Conservation (phyloP, 1,139 yeast species). For the Geotrichum histeridarum region DNA sequence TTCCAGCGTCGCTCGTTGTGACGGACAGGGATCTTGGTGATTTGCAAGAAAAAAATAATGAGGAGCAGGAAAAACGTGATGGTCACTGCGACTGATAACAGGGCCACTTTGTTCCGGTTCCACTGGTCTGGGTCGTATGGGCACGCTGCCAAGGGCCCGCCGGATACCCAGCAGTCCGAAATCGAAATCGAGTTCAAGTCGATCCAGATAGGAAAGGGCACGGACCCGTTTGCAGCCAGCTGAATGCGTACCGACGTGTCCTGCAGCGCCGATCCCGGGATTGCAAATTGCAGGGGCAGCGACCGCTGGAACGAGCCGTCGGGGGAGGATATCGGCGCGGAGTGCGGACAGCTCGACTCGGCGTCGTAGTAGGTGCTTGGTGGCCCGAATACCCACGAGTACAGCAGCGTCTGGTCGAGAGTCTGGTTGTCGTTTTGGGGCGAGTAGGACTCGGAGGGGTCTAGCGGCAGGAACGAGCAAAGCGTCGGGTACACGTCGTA, state of each 20-base stretch:
- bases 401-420: slow-evolving; percentile 22
- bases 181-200: slow-evolving; percentile 76
- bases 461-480: slow-evolving; percentile 44
- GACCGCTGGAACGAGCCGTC: no score
- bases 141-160: slow-evolving; percentile 74
- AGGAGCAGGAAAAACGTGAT: slow-evolving; percentile 50
- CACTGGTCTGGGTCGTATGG: slow-evolving; percentile 59
- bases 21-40: slow-evolving; percentile 46
- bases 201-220: slow-evolving; percentile 55
- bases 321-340: not conserved
- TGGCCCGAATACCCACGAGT: slow-evolving; percentile 8
- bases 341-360: slow-evolving; percentile 1
- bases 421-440: not conserved
- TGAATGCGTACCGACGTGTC: slow-evolving; percentile 32
- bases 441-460: no score
- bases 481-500: slow-evolving; percentile 49
- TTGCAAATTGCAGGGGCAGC: slow-evolving; percentile 39
- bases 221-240: slow-evolving; percentile 24
- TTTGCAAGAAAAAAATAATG: slow-evolving; percentile 37
- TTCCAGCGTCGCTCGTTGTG: slow-evolving; percentile 56
- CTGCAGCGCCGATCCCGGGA: slow-evolving; percentile 55
- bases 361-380: slow-evolving; percentile 7
- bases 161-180: slow-evolving; percentile 76
- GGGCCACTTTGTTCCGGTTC: slow-evolving; percentile 52
- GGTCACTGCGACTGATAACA: slow-evolving; percentile 62